Percentiles rank a stretch among this genome's conserved stretches.
phyloP scores from a whole-genome alignment of 805 yeast species.

The Kuraishia piskuri region DNA sequence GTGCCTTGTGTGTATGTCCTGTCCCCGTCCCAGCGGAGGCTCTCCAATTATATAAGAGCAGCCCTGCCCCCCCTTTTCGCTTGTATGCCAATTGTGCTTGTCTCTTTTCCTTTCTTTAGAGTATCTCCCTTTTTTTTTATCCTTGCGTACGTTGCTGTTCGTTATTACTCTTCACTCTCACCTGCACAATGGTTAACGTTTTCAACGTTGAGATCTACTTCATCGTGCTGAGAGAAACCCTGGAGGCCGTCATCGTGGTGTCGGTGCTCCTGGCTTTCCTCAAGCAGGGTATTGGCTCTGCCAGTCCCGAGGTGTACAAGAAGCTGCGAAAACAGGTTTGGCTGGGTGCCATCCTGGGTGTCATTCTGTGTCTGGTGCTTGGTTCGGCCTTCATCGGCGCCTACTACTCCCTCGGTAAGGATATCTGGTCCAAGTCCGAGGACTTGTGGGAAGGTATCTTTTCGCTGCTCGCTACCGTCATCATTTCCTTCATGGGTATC shows the following conservation, averaged over 20 bases:
- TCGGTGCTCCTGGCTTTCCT: slow-evolving; percentile 88
- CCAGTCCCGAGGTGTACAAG: slow-evolving; percentile 46
- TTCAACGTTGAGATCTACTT: slow-evolving; percentile 75
- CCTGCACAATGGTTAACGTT: slow-evolving; percentile 21
- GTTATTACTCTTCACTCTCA: neutral
- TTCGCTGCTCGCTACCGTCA: slow-evolving; percentile 79
- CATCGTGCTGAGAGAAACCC: slow-evolving; percentile 86
- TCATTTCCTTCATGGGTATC: slow-evolving; percentile 91
- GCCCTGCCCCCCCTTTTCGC: neutral
- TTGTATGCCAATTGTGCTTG: neutral
- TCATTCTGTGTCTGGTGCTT: slow-evolving; percentile 67
- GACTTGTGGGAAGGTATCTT: slow-evolving; percentile 97
- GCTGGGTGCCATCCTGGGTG: slow-evolving; percentile 70
- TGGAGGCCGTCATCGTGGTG: slow-evolving; percentile 88
- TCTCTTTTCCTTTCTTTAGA: neutral
- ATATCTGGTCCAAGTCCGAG: slow-evolving; percentile 82
- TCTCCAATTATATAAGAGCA: neutral
- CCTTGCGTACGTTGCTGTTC: neutral
- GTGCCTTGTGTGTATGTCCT: too few relatives aligned
- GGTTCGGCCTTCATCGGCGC: slow-evolving; percentile 96
- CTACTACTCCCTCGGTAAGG: slow-evolving; percentile 70
- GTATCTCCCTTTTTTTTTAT: slow-evolving; percentile 1
- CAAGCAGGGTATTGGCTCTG: slow-evolving; percentile 73
- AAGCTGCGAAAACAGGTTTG: slow-evolving; percentile 74
- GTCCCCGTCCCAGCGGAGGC: too few relatives aligned